Evolutionary conservation across 2,329 filamentous ascomycete genomes (phyloP), one percentile per base, ranked within the genome.

Genomic region (Alternaria angustiovoidea): DNA sequence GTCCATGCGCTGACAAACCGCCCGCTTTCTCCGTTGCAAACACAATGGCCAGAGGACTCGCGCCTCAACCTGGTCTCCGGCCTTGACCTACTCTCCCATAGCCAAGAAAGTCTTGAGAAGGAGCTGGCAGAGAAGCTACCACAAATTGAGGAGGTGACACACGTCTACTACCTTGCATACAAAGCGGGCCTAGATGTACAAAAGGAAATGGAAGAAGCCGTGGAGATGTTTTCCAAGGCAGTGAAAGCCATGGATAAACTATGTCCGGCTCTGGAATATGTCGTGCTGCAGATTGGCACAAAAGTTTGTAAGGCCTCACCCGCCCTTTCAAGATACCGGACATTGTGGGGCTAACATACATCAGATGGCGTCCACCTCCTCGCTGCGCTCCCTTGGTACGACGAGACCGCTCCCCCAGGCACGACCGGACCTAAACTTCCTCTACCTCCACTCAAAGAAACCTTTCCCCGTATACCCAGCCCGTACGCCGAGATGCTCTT

Each of bases 161-260:
- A 83, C 69, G 75, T 82, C 12, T 81, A 81, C 67, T 83, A 80
- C 57, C 63, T 81, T 69, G 80, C 81, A 48, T 82, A 81, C 69
- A 82, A 81, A 65, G 80, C 78, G 14, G 75, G 71, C 16, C 72
- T 74, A 16, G 78, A 83, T 57, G 49, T 78, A 9, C 66, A 76
- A 18, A 73, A 79, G 58, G 79, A 82, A 61, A 59, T 76, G 42
- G 68, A 76, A 24, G 79, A 82, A 52, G 80, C 80, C 26, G 71
- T 80, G 9, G 72, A 73, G 1, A 81, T 83, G 76, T 80, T 80
- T 58, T 72, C 78, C 64, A 70, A 78, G 46, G 75, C 78, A 6
- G 75, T 77, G n/a, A 75, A 70, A 16, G 73, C 72, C 1, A 60
- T 75, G 22, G 71, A 75, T 43, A 59, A 63, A 20, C 54, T 75